Conservation (phyloP, 495 filamentous ascomycete genomes). For the Hypoxylon intermedium region DNA sequence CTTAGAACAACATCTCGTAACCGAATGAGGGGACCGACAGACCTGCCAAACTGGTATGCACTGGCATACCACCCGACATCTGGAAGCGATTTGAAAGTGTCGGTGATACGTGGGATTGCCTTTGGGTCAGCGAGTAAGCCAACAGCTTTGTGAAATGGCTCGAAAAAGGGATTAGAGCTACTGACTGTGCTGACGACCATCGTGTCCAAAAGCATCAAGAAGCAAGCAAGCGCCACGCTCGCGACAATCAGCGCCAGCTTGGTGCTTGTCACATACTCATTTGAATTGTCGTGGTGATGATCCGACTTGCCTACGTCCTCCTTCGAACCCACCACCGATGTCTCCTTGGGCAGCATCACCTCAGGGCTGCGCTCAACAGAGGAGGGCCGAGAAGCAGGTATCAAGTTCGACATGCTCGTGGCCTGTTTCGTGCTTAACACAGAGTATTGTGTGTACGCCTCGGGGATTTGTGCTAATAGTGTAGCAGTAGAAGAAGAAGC, state of each 20-base stretch:
- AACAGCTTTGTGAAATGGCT: background rate
- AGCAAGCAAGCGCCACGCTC: conserved; percentile 45
- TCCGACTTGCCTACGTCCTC: background rate
- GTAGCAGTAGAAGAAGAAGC: too few relatives aligned
- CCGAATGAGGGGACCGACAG: background rate
- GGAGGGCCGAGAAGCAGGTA: background rate
- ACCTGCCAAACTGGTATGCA: conserved; percentile 20
- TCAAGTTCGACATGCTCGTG: background rate
- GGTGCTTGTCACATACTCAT: background rate
- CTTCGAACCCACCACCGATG: background rate
- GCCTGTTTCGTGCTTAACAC: background rate
- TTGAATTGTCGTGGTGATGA: background rate
- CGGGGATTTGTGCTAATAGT: too few relatives aligned
- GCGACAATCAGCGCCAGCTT: background rate
- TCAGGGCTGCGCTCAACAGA: background rate
- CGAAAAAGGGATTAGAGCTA: background rate
- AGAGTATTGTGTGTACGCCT: too few relatives aligned
- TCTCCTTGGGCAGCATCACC: background rate
- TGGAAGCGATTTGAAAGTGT: conserved; percentile 46
- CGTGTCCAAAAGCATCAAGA: conserved; percentile 57
- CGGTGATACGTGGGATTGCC: conserved; percentile 46
- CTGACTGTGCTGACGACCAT: conserved; percentile 50
- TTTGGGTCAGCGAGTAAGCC: background rate
- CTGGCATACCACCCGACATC: conserved; percentile 60
- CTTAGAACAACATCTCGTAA: background rate